A percentile compares a stretch with the other conserved stretches of the same genome.
Evolutionary conservation across 805 yeast genomes (phyloP).

Genomic region (Saturnispora silvae): DNA sequence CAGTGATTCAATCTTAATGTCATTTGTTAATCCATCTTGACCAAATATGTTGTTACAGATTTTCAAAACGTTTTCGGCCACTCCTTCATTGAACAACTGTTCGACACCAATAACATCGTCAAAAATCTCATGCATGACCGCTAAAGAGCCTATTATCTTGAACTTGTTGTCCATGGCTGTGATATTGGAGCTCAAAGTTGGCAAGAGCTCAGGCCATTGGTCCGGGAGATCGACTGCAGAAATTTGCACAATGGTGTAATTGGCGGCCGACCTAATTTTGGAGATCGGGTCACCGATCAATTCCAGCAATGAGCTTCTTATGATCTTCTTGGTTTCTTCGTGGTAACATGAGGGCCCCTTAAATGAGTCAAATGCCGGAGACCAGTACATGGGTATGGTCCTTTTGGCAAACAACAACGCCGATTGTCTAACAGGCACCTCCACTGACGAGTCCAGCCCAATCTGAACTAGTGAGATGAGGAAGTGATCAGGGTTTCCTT

Average conservation of each 20-base stretch:
- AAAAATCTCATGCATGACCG: conserved; percentile 63
- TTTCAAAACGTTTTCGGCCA: conserved; percentile 44
- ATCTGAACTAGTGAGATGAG: conserved; percentile 33
- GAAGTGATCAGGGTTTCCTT: conserved; percentile 38
- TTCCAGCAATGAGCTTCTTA: conserved; percentile 41
- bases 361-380: conserved; percentile 69
- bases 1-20: conserved; percentile 37
- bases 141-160: conserved; percentile 42
- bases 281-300: conserved; percentile 40
- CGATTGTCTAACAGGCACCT: conserved; percentile 43
- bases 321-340: conserved; percentile 37
- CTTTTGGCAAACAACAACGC: conserved; percentile 58
- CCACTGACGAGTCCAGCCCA: conserved; percentile 24
- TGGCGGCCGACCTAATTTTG: conserved; percentile 54
- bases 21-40: conserved; percentile 19
- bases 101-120: conserved; percentile 81
- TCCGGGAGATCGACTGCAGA: conserved; percentile 90
- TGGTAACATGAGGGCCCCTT: conserved; percentile 43
- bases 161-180: conserved; percentile 24
- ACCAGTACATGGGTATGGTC: conserved; percentile 67
- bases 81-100: conserved; percentile 70
- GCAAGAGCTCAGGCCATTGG: conserved; percentile 77
- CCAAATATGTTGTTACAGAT: conserved; percentile 35
- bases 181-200: conserved; percentile 31
- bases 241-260: conserved; percentile 72